Percentiles rank a stretch among this genome's conserved stretches.
Conservation (phyloP, 2,329 filamentous ascomycete genomes). For the Aspergillus sp. region DNA sequence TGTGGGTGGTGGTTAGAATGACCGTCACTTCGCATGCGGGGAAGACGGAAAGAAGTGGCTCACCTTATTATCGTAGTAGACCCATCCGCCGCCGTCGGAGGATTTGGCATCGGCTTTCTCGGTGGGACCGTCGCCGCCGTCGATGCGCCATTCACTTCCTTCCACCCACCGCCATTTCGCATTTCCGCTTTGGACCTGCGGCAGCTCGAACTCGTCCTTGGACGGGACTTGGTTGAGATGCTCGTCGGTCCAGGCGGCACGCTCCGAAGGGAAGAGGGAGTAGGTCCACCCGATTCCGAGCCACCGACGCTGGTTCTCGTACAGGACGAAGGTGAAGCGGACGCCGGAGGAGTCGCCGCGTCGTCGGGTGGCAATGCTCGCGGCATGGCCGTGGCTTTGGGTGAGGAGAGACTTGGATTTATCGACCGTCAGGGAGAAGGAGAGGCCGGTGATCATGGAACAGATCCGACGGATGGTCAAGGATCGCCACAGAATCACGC, state of each 20-base stretch:
- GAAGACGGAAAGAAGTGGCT: constrained; percentile 18
- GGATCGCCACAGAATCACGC: constrained; percentile 89
- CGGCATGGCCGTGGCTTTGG: constrained; percentile 45
- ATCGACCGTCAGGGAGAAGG: constrained; percentile 52
- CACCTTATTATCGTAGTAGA: constrained; percentile 97
- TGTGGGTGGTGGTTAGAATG: neutral
- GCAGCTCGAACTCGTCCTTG: constrained; percentile 70
- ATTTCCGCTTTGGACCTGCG: constrained; percentile 63
- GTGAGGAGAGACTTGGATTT: constrained; percentile 27
- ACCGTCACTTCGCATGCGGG: neutral
- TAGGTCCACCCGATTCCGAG: constrained; percentile 92
- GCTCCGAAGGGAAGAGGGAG: constrained; percentile 85
- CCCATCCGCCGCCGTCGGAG: constrained; percentile 74
- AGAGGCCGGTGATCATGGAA: constrained; percentile 74
- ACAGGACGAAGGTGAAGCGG: constrained; percentile 93
- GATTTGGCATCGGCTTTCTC: constrained; percentile 40
- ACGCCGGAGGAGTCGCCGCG: constrained; percentile 67
- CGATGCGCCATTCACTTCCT: constrained; percentile 82
- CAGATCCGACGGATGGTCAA: constrained; percentile 68
- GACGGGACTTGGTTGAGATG: constrained; percentile 78
- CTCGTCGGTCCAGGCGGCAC: constrained; percentile 92
- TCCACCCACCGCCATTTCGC: constrained; percentile 78
- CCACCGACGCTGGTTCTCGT: constrained; percentile 96
- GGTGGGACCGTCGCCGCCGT: constrained; percentile 54
- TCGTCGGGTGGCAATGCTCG: constrained; percentile 47